Percentiles rank a stretch among this genome's conserved stretches.
phyloP scores from a whole-genome alignment of 768 basidiomycete species.

The Pleurotus citrinopileatus region DNA sequence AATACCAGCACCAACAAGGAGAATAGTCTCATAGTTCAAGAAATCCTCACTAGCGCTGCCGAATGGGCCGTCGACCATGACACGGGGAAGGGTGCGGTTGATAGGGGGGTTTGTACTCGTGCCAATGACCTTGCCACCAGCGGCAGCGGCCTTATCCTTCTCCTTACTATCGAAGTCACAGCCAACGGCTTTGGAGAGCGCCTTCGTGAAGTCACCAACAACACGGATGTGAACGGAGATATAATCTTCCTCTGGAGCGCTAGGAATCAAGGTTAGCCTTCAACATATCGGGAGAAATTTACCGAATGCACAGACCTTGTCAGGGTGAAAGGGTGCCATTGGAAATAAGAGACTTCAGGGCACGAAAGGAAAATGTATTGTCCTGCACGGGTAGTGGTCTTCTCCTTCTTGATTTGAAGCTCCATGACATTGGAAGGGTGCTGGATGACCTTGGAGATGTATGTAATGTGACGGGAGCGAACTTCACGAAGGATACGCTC shows the following conservation, averaged over 20 bases:
- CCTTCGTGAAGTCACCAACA: constrained; percentile 88
- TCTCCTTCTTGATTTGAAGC: constrained; percentile 97
- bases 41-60: constrained; percentile 92
- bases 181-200: constrained; percentile 77
- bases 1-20: constrained; percentile 93
- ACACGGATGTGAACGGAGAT: constrained; percentile 92
- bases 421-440: constrained; percentile 95
- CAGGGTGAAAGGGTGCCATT: constrained; percentile 97
- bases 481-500: constrained; percentile 93
- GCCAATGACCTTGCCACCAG: constrained; percentile 60
- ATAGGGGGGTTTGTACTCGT: constrained; percentile 56
- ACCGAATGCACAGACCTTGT: constrained; percentile 54
- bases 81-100: constrained; percentile 76
- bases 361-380: constrained; percentile 93
- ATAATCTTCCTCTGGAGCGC: constrained; percentile 94
- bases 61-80: constrained; percentile 97
- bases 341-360: constrained; percentile 91
- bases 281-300: not conserved
- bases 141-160: constrained; percentile 41
- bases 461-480: constrained; percentile 87
- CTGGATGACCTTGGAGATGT: constrained; percentile 91
- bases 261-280: constrained; percentile 21
- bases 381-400: constrained; percentile 76
- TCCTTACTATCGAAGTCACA: constrained; percentile 71
- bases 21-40: constrained; percentile 82